Percentiles rank a stretch among this genome's conserved stretches.
Evolutionary conservation across 768 basidiomycete genomes (phyloP).

Genomic region (Trametes coccinea): DNA sequence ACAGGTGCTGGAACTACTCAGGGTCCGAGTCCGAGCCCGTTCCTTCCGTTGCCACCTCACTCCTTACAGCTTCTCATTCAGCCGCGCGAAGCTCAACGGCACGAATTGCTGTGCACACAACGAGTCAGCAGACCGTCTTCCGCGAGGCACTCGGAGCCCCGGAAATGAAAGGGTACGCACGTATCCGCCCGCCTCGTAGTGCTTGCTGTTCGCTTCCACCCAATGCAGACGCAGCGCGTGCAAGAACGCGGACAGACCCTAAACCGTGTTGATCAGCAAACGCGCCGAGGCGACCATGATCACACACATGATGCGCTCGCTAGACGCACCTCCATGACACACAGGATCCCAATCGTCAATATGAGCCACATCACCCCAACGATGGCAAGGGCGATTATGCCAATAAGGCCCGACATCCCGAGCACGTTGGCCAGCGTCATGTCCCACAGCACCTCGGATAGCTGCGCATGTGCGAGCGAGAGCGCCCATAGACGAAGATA

Average conservation of each 20-base stretch:
- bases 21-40: slow-evolving; percentile 14
- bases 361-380: slow-evolving; percentile 74
- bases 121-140: slow-evolving; percentile 30
- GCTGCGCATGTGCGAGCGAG: slow-evolving; percentile 95
- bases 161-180: slow-evolving; percentile 49
- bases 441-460: slow-evolving; percentile 89
- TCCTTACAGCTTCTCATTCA: slow-evolving; percentile 38
- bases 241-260: slow-evolving; percentile 94
- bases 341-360: slow-evolving; percentile 75
- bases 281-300: slow-evolving; percentile 15
- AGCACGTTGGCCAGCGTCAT: slow-evolving; percentile 77
- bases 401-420: slow-evolving; percentile 64
- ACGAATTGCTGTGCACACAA: slow-evolving; percentile 44
- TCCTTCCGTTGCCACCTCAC: slow-evolving; percentile 19
- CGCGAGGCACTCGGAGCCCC: slow-evolving; percentile 26
- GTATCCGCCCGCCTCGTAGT: slow-evolving; percentile 87
- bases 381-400: slow-evolving; percentile 44
- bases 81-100: slow-evolving; percentile 48
- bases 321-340: slow-evolving; percentile 89
- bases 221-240: slow-evolving; percentile 96
- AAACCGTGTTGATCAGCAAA: slow-evolving; percentile 23
- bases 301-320: slow-evolving; percentile 19
- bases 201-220: slow-evolving; percentile 98
- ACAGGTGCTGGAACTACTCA: slow-evolving; percentile 9
- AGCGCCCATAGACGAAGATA: slow-evolving; percentile 96